These are phyloP conservation scores for Phytophthora foliorum DNA, from an alignment of 352 stramenopile genomes.

Conservation along the genomic window DNA sequence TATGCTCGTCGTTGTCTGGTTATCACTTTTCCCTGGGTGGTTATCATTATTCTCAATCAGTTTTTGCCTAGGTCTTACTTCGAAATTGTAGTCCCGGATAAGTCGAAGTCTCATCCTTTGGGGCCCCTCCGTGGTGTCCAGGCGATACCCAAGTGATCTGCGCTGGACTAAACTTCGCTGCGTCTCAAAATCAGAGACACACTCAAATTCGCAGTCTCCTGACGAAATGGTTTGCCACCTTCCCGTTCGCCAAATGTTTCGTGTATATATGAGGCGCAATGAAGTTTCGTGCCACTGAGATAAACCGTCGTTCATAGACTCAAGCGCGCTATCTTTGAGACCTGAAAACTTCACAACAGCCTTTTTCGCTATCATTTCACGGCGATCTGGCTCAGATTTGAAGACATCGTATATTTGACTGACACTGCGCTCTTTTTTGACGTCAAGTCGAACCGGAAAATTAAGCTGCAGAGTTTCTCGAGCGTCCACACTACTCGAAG, in stretches of 20 bases:
- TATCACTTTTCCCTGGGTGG: neutral
- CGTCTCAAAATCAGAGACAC: neutral
- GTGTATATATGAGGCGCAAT: slow-evolving; percentile 44
- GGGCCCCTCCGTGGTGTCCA: slow-evolving; percentile 65
- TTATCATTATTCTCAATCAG: neutral
- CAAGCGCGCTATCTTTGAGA: slow-evolving; percentile 42
- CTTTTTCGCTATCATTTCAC: slow-evolving; percentile 47
- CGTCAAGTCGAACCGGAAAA: slow-evolving; percentile 43
- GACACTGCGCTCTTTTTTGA: slow-evolving; percentile 5
- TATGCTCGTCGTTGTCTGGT: neutral
- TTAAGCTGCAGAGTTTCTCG: slow-evolving; percentile 47
- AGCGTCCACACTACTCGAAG: neutral
- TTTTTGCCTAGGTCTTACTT: slow-evolving; percentile 4
- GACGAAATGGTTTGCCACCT: slow-evolving; percentile 33
- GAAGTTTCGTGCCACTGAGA: slow-evolving; percentile 46
- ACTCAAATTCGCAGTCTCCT: neutral
- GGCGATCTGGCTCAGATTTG: slow-evolving; percentile 3
- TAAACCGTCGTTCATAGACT: slow-evolving; percentile 51
- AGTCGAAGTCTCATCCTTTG: slow-evolving; percentile 63
- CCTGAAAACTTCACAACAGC: slow-evolving; percentile 54
- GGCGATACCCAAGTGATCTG: slow-evolving; percentile 41
- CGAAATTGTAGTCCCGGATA: slow-evolving; percentile 40
- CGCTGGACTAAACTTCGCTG: slow-evolving; percentile 64
- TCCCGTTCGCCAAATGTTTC: slow-evolving; percentile 57
- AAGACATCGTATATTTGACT: slow-evolving; percentile 21